Evolutionary conservation across 1,139 yeast species (phyloP).

Genomic region (Saccharomyces pastorianus): DNA sequence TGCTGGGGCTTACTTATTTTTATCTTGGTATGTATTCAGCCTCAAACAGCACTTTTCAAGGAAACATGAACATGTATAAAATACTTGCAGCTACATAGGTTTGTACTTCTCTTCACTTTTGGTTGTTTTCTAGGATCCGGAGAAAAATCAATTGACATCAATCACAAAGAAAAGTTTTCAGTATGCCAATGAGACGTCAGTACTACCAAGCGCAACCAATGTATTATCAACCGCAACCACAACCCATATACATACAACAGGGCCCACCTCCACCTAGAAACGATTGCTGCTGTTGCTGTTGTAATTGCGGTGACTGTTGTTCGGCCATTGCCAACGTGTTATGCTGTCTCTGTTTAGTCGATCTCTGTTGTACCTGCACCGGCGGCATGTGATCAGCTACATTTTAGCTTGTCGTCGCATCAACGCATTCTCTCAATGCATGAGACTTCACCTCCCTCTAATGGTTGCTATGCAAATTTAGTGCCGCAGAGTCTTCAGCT

Average conservation of each 20-base stretch:
- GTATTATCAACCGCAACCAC: constrained; percentile 2
- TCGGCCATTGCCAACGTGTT: constrained; percentile 9
- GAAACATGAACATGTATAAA: too few species aligned
- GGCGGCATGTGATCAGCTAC: neutral
- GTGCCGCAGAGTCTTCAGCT: neutral
- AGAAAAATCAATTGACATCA: neutral
- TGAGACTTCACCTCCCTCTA: too few species aligned
- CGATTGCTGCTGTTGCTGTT: constrained; percentile 3
- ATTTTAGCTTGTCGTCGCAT: too few species aligned
- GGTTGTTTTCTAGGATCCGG: too few species aligned
- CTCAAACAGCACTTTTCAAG: neutral
- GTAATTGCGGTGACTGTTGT: neutral
- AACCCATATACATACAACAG: constrained; percentile 12
- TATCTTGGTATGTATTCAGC: neutral
- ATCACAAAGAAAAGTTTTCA: too few species aligned
- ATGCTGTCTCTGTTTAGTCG: constrained; percentile 8
- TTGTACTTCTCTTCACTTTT: too few species aligned
- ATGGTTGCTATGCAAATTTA: too few species aligned
- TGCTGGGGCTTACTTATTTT: neutral
- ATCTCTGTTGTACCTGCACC: neutral
- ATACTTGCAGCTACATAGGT: too few species aligned
- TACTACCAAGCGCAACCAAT: neutral
- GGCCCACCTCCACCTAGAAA: constrained; percentile 7
- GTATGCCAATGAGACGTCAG: neutral
- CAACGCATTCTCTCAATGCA: too few species aligned